Evolutionary conservation across 257 asterid genomes (phyloP).

Genomic region (Primulina tabacum): DNA sequence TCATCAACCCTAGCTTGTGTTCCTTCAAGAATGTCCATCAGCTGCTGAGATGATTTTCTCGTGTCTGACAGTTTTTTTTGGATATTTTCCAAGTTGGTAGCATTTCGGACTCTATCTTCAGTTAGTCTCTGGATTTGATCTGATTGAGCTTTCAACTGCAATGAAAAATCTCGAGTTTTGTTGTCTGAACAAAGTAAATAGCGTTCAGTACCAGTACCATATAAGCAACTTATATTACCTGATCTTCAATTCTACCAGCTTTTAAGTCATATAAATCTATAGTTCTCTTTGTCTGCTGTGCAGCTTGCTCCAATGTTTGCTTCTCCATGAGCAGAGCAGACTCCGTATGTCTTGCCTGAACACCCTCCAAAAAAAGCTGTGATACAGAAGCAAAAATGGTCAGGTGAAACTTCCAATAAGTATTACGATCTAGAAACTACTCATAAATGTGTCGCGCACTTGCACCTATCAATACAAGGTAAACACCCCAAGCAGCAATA

Average conservation of each 20-base stretch:
- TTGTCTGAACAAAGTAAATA: not conserved
- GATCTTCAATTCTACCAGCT: slow-evolving; percentile 85
- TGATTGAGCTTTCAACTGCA: slow-evolving; percentile 74
- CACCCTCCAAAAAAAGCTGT: slow-evolving; percentile 90
- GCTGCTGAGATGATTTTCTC: slow-evolving; percentile 53
- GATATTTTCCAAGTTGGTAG: slow-evolving; percentile 51
- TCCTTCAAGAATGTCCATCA: slow-evolving; percentile 59
- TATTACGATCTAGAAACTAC: not conserved
- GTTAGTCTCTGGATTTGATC: slow-evolving; percentile 73
- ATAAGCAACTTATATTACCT: slow-evolving; percentile 43
- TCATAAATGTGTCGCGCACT: not conserved
- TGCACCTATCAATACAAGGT: not conserved
- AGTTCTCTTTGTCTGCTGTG: slow-evolving; percentile 60
- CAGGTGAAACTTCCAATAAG: slow-evolving; percentile 20
- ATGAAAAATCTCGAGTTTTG: slow-evolving; percentile 31
- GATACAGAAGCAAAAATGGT: slow-evolving; percentile 29
- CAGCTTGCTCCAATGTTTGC: slow-evolving; percentile 52
- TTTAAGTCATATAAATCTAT: slow-evolving; percentile 53
- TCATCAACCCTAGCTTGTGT: slow-evolving; percentile 63
- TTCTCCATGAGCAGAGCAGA: slow-evolving; percentile 64
- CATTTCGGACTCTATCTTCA: slow-evolving; percentile 60
- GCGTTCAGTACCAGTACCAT: slow-evolving; percentile 8
- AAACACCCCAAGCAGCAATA: not conserved
- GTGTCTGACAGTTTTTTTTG: slow-evolving; percentile 57
- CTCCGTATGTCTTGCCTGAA: slow-evolving; percentile 62